Base-by-base conservation (phyloP, 495 filamentous ascomycete genomes). In the Patellaria atrata region DNA sequence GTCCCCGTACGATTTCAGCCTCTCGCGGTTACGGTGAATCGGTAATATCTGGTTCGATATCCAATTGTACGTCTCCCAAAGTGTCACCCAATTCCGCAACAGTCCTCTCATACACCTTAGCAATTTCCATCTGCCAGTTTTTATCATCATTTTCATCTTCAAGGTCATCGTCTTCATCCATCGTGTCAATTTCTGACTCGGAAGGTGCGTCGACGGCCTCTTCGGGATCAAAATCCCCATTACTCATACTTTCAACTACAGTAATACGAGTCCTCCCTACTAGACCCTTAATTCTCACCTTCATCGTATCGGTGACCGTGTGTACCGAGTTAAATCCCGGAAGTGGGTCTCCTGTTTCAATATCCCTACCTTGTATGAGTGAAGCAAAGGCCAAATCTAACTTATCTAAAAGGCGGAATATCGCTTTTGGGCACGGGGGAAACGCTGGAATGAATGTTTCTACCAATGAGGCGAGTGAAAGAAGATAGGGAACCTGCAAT, bases 401-500 rank as follows among this genome's bases (percentile, higher is more conserved):
- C 54, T 89, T 93, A 17, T 67, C 63, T 1, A 94, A 60, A 0
- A 84, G 42, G 0, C 56, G 47, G 37, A 94, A 81, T 0, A 77
- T 82, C 0, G 71, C 45, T 12, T 55, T 48, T 0, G 75, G 70
- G 0, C 73, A 57, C n/a, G 82, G 76, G 0, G 72, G 63, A 54
- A 87, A 86, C 0, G 67, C 61, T 4, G 64, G 48, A 3, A 92
- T 55, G 53, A 75, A 79, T 0, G 63, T 68, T 39, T 70, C 69
- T 11, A 81, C 54, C 17, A 83, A 61, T 34, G 72, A 64, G 0
- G 83, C 82, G 30, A 93, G 63, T 35, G 72, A 78, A 15, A 93
- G 70, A 7, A 93, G 63, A 48, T 79, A 83, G 20, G 82, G 78
- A 9, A 83, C 73, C 59, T 92, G 82, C n/a, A 93, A 62, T 24